These are phyloP conservation scores for Goniomonas avonlea DNA, from an alignment of 78 protist genomes.

Conservation along the genomic window DNA sequence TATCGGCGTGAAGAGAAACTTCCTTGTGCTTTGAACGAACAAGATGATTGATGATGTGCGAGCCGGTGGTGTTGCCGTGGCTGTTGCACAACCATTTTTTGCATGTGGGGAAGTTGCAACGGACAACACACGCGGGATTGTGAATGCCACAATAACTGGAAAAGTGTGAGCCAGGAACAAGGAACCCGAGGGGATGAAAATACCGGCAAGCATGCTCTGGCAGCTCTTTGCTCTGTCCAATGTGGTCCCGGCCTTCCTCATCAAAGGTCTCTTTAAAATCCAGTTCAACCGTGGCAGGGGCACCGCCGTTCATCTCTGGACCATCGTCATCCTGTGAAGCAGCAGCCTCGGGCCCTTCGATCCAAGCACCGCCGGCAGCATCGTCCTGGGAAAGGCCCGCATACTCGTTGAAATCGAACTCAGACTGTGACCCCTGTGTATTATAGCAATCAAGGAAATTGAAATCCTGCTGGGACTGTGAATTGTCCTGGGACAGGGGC, in stretches of 20 bases:
- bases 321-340: too few species aligned
- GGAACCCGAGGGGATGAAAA: too few species aligned
- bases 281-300: neutral
- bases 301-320: neutral
- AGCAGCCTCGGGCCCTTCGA: too few species aligned
- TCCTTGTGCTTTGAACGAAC: constrained; percentile 87
- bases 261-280: constrained; percentile 23
- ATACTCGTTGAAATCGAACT: constrained; percentile 10
- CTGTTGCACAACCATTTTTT: constrained; percentile 69
- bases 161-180: too few species aligned
- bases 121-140: constrained; percentile 75
- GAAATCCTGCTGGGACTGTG: too few species aligned
- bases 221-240: neutral
- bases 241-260: neutral
- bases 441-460: neutral
- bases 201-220: constrained; percentile 10
- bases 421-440: constrained; percentile 11
- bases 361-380: neutral
- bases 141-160: constrained; percentile 83
- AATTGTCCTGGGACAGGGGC: too few species aligned
- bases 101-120: constrained; percentile 64
- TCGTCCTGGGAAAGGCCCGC: constrained; percentile 4
- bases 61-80: constrained; percentile 10
- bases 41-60: constrained; percentile 87
- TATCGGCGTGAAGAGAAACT: constrained; percentile 68